A percentile compares a stretch with the other conserved stretches of the same genome.
phyloP scores from a whole-genome alignment of 257 asterid species.

The Solanum etuberosum region DNA sequence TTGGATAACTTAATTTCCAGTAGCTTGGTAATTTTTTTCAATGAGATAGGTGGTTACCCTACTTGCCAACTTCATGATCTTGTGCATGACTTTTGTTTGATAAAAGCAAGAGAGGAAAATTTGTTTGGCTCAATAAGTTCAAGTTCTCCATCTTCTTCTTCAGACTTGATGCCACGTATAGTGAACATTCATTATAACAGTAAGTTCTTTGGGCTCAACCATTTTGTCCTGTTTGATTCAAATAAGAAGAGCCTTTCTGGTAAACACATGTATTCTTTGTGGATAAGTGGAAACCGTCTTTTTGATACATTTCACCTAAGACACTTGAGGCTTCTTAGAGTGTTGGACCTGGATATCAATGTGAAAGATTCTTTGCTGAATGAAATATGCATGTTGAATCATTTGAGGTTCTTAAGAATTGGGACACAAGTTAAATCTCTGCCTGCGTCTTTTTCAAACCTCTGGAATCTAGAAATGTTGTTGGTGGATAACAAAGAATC shows the following conservation, averaged over 20 bases:
- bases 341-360: neutral
- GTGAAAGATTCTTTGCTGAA: neutral
- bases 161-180: neutral
- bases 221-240: too few species aligned
- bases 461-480: neutral
- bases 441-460: neutral
- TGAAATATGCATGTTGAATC: neutral
- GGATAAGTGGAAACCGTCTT: rapidly evolving
- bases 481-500: rapidly evolving
- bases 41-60: neutral
- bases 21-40: neutral
- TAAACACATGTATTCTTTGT: neutral
- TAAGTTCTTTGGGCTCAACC: neutral
- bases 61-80: neutral
- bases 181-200: too few species aligned
- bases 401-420: neutral
- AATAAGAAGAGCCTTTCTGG: neutral
- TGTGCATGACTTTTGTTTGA: neutral
- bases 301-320: neutral
- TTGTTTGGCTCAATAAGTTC: neutral
- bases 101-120: neutral
- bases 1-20: neutral
- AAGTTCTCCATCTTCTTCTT: neutral
- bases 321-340: neutral
- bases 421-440: neutral